A percentile compares a stretch with the other conserved stretches of the same genome.
phyloP scores from a whole-genome alignment of 495 filamentous ascomycete genomes.

The Sordaria brevicollis region DNA sequence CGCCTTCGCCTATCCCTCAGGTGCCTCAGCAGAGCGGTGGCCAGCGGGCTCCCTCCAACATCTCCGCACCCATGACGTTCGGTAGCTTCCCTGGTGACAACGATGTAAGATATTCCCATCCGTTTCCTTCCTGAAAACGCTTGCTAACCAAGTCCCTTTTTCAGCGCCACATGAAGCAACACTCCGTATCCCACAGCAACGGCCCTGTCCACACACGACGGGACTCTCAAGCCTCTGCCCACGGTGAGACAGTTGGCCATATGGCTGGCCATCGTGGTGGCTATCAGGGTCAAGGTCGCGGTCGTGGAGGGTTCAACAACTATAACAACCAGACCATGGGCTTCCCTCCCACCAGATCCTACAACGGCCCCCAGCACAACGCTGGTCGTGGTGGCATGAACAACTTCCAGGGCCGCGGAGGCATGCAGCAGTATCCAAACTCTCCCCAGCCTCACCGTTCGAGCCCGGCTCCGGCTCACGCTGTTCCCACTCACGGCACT shows the following conservation, averaged over 20 bases:
- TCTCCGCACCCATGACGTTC: constrained; percentile 61
- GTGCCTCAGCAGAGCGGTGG: constrained; percentile 73
- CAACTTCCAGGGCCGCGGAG: constrained; percentile 48
- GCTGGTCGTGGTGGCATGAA: constrained; percentile 60
- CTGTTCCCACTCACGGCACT: constrained; percentile 50
- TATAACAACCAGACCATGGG: constrained; percentile 52
- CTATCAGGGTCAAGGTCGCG: constrained; percentile 41
- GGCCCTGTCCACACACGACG: constrained; percentile 65
- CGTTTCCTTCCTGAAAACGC: not conserved
- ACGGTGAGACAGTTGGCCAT: constrained; percentile 63
- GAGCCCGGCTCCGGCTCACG: constrained; percentile 61
- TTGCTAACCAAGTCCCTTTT: constrained; percentile 22
- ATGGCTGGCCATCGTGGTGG: constrained; percentile 38
- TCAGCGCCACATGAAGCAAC: constrained; percentile 47
- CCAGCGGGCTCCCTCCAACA: constrained; percentile 62
- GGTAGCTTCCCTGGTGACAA: constrained; percentile 69
- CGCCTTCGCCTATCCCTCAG: constrained; percentile 83
- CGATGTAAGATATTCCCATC: constrained; percentile 47
- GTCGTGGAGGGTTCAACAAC: constrained; percentile 47
- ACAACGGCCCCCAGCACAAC: constrained; percentile 36
- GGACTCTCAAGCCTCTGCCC: constrained; percentile 70
- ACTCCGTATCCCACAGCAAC: constrained; percentile 41
- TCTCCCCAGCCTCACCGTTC: constrained; percentile 52
- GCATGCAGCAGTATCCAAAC: constrained; percentile 49
- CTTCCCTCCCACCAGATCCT: constrained; percentile 53